Evolutionary conservation across 2,329 filamentous ascomycete species (phyloP).

Genomic region (Dothistroma pini): DNA sequence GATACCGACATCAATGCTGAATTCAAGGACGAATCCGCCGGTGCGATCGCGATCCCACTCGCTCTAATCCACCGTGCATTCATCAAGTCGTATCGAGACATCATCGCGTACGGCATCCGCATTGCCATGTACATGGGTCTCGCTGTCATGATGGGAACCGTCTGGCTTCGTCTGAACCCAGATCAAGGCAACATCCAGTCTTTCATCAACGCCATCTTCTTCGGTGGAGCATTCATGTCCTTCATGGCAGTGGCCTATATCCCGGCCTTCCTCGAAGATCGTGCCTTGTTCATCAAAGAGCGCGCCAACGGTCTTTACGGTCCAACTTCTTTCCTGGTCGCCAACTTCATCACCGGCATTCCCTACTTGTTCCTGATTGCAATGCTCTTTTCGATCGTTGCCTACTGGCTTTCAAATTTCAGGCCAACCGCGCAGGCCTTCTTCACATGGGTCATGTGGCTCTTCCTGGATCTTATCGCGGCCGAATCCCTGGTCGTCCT

Average conservation of each 20-base stretch:
- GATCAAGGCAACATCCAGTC: conserved; percentile 72
- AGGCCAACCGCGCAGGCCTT: conserved; percentile 62
- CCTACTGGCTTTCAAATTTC: conserved; percentile 79
- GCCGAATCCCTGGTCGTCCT: conserved; percentile 81
- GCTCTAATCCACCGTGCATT: conserved; percentile 73
- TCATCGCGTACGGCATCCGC: conserved; percentile 79
- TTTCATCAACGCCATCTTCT: conserved; percentile 73
- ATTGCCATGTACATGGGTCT: conserved; percentile 78
- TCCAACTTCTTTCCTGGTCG: conserved; percentile 63
- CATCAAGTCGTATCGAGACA: conserved; percentile 79
- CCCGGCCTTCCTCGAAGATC: conserved; percentile 75
- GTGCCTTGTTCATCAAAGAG: conserved; percentile 67
- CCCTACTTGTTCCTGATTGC: conserved; percentile 76
- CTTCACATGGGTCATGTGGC: conserved; percentile 75
- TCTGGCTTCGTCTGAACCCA: conserved; percentile 70
- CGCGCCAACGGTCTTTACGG: conserved; percentile 76
- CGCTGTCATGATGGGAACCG: conserved; percentile 83
- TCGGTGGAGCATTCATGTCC: conserved; percentile 47
- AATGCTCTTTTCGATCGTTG: conserved; percentile 67
- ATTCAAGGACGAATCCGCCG: conserved; percentile 39
- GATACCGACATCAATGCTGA: conserved; percentile 31
- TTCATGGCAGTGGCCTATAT: conserved; percentile 68
- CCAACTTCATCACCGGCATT: conserved; percentile 76
- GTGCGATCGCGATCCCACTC: conserved; percentile 50
- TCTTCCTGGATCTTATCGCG: conserved; percentile 78